Evolutionary conservation across 2,329 filamentous ascomycete genomes (phyloP).

Genomic region (Esteya vermicola): DNA sequence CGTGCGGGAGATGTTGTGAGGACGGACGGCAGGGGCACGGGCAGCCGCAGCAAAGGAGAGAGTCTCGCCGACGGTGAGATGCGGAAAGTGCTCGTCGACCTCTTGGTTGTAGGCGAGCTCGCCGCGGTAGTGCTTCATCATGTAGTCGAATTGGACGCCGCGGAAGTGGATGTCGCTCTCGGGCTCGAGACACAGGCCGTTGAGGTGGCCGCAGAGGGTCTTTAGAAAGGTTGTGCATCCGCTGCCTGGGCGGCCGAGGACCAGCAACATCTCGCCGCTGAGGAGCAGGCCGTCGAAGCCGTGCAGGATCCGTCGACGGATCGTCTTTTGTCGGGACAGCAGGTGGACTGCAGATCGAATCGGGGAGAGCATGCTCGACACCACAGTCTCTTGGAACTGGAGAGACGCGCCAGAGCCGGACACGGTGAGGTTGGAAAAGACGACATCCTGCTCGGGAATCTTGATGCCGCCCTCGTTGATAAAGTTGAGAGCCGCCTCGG

Average conservation of each 20-base stretch:
- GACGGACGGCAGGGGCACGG: background rate
- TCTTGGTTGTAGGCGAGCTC: constrained; percentile 66
- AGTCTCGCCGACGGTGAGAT: constrained; percentile 52
- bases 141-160: constrained; percentile 36
- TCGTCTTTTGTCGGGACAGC: too few relatives aligned
- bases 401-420: too few relatives aligned
- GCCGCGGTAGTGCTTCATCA: constrained; percentile 47
- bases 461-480: too few relatives aligned
- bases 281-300: constrained; percentile 41
- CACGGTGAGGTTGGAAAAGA: too few relatives aligned
- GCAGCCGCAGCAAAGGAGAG: constrained; percentile 32
- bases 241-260: constrained; percentile 40
- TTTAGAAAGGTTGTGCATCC: constrained; percentile 45
- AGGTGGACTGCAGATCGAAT: too few relatives aligned
- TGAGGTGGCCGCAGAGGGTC: constrained; percentile 43
- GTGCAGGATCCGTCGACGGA: too few relatives aligned
- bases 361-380: too few relatives aligned
- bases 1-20: background rate
- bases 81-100: constrained; percentile 51
- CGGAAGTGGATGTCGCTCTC: constrained; percentile 45
- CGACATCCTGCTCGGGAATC: too few relatives aligned
- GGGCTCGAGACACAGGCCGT: constrained; percentile 39
- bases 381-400: too few relatives aligned
- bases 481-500: too few relatives aligned
- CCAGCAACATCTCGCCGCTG: constrained; percentile 41